Conservation (phyloP, 768 basidiomycete species). For the Phylloporus sp. region DNA sequence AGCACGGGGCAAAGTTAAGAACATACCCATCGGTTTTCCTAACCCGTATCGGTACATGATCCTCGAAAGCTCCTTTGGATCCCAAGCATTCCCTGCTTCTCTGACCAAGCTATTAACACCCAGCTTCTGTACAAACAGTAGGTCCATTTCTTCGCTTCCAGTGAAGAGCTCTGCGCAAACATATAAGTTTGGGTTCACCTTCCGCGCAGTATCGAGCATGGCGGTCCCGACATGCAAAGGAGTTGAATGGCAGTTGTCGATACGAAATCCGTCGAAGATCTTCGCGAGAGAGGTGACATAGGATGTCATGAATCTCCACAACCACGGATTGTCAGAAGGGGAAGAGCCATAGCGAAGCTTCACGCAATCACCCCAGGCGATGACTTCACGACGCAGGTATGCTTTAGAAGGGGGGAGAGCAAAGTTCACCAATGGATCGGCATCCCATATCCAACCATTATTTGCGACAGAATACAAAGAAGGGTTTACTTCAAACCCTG, state of each 20-base stretch:
- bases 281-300: constrained; percentile 80
- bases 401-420: constrained; percentile 89
- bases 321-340: constrained; percentile 82
- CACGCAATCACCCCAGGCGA: constrained; percentile 97
- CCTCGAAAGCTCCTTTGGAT: constrained; percentile 87
- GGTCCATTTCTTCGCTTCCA: constrained; percentile 90
- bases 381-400: constrained; percentile 93
- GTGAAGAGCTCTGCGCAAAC: constrained; percentile 97
- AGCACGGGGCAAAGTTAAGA: neutral
- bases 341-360: constrained; percentile 89
- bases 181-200: constrained; percentile 88
- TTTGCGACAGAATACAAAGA: constrained; percentile 79
- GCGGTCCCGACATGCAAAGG: constrained; percentile 94
- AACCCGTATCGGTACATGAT: constrained; percentile 87
- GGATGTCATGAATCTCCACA: constrained; percentile 86
- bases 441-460: constrained; percentile 99
- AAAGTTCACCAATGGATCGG: constrained; percentile 92
- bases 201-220: constrained; percentile 88
- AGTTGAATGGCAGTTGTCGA: constrained; percentile 98
- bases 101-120: constrained; percentile 93
- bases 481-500: constrained; percentile 48
- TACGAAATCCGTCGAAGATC: constrained; percentile 91
- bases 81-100: constrained; percentile 89
- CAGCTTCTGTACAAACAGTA: constrained; percentile 83
- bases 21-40: constrained; percentile 84